Base-by-base conservation (phyloP, 495 filamentous ascomycete genomes). In the Neurospora sp. region DNA sequence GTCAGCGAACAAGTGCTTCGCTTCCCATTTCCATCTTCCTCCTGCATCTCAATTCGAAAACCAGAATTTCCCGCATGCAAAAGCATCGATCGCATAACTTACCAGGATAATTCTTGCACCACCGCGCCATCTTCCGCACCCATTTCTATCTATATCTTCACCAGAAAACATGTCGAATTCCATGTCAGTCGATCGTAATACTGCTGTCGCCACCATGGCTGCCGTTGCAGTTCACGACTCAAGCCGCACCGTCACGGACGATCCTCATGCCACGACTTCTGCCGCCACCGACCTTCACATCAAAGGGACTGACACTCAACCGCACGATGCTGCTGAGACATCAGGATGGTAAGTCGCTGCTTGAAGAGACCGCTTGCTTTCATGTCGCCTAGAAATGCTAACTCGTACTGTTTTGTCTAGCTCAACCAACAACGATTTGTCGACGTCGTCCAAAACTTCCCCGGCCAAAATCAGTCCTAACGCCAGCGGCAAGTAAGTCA, bases 401-500 rank as follows among this genome's bases (percentile, higher is more conserved):
- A 42, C 14, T 27, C 27, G 27, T 27, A 0, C 1, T 18, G 0
- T 42, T 7, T 18, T 5, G 5, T 18, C 4, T 7, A 42, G 41
- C 14, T 42, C 41, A 2, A 48, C 3, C 44, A 10, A 48, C 0
- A 6, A 0, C 0, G 41, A 6, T 18, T 18, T 18, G 44, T 11
- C n/a, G n/a, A 48, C 16, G 1, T 48, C 44, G 18, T 4, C n/a
- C n/a, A 18, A 1, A 0, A 18, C 0, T 4, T 5, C 40, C 4
- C 5, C 12, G 1, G 40, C 0, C 16, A 18, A 8, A 7, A 3
- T 8, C 2, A 18, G 16, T 2, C 14, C 41, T 7, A 0, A 3
- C 1, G 7, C 41, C 2, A 0, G 6, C 0, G 6, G 0, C 1
- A 8, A 3, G 41, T 42, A 18, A 18, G 16, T 18, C 16, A 42